Evolutionary conservation across 306 rosid species (phyloP), one percentile per base, ranked within the genome.

Genomic region (Fragaria ananassa): DNA sequence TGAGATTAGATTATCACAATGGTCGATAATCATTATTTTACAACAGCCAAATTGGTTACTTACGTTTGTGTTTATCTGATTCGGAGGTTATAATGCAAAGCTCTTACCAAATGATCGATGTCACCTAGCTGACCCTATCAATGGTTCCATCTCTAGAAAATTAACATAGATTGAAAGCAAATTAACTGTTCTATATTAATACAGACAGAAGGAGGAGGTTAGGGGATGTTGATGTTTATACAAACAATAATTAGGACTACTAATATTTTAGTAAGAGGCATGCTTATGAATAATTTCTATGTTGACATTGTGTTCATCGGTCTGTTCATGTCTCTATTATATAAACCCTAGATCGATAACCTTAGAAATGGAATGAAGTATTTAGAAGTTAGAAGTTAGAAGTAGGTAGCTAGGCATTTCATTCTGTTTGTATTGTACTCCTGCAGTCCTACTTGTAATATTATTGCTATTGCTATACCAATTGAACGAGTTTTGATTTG

Each of bases 1-100:
- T 84, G 67, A 58, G 82, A 74, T 69, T 41, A 54, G 29, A 53
- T 74, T 74, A 44, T 84, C 83, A 57, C 23, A 72, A 74, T 53
- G 82, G 70, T 63, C 64, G 27, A 64, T 35, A 25, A 74, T 74
- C 44, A 76, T 70, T 46, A 31, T 63, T 7, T n/a, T 50, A 31
- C 51, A 70, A 31, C 71, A 49, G 62, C 34, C 39, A 45, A 63
- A 51, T 69, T 60, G 62, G 19, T 5, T n/a, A n/a, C 21, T 25
- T 27, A 75, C 56, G 83, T 61, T 58, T 58, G 49, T 70, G 35
- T 25, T 11, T 11, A 14, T 35, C 13, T 21, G 68, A 15, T 75
- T 21, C 1, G 60, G 75, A 71, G 81, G 77, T 51, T 76, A 81
- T 27, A 53, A 51, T 37, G 77, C 58, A 70, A 76, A 42, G 69